A percentile compares a stretch with the other conserved stretches of the same genome.
Conservation (phyloP, 164 flowering plant genomes). For the Sedum album region DNA sequence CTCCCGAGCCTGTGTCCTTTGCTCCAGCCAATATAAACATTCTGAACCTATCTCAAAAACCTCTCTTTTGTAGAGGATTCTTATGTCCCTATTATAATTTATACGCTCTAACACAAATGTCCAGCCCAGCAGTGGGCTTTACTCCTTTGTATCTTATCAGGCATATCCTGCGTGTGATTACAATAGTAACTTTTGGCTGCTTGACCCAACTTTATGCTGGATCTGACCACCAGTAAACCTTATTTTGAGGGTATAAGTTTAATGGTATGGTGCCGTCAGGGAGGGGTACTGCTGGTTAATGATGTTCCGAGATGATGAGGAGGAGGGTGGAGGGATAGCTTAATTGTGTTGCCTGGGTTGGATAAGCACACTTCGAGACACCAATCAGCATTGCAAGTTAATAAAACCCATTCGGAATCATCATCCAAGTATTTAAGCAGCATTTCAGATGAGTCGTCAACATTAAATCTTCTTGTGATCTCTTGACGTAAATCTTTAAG, state of each 20-base stretch:
- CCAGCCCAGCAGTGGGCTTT: too few species aligned
- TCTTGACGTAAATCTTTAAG: conserved; percentile 20
- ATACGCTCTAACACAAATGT: too few species aligned
- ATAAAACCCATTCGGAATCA: conserved; percentile 35
- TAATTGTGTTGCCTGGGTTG: conserved; percentile 20
- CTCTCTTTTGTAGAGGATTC: too few species aligned
- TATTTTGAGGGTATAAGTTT: not conserved
- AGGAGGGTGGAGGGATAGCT: conserved; percentile 26
- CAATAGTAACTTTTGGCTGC: not conserved
- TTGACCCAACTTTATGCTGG: not conserved
- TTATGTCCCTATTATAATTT: too few species aligned
- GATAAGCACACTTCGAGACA: conserved; percentile 28
- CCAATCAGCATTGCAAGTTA: conserved; percentile 37
- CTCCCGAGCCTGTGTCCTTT: too few species aligned
- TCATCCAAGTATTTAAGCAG: conserved; percentile 38
- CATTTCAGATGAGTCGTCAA: conserved; percentile 14
- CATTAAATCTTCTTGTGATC: conserved; percentile 24
- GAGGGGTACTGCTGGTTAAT: conserved; percentile 21
- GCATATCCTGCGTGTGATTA: not conserved
- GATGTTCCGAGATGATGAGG: conserved; percentile 24
- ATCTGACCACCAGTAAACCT: not conserved
- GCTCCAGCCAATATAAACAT: too few species aligned
- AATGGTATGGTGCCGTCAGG: conserved; percentile 5
- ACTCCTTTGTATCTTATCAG: not conserved
- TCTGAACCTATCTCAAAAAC: too few species aligned